Evolutionary conservation across 345 rosid genomes (phyloP).

Genomic region (Limnanthes douglasii): DNA sequence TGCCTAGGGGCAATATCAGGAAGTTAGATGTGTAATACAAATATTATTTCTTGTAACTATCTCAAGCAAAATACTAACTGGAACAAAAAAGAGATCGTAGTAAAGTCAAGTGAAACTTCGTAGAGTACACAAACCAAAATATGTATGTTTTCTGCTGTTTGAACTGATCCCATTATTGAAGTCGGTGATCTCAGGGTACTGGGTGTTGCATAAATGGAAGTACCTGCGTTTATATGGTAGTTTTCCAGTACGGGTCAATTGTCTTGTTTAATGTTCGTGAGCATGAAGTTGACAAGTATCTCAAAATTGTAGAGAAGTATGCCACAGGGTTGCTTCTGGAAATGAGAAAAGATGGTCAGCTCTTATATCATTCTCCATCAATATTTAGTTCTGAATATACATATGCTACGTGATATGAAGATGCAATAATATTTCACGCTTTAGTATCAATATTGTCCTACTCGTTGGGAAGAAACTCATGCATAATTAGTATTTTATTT

Average conservation of each 20-base stretch:
- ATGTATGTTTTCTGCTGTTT: not conserved
- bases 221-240: constrained; percentile 55
- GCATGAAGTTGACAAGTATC: constrained; percentile 44
- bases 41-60: no score
- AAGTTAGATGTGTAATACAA: no score
- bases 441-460: no score
- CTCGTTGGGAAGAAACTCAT: no score
- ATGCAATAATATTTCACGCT: no score
- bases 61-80: no score
- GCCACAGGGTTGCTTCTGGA: constrained; percentile 65
- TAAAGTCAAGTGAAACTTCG: no score
- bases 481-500: no score
- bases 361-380: not conserved
- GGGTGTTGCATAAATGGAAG: constrained; percentile 40
- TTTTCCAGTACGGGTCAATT: constrained; percentile 62
- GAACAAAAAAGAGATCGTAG: no score
- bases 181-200: constrained; percentile 21
- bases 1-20: no score
- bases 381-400: not conserved
- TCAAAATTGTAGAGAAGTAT: constrained; percentile 48
- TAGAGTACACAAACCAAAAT: no score
- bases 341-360: constrained; percentile 73
- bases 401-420: not conserved
- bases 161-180: constrained; percentile 1
- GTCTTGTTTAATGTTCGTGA: constrained; percentile 57